Evolutionary conservation across 2,329 filamentous ascomycete species (phyloP).

Genomic region (Xylariales sp.): DNA sequence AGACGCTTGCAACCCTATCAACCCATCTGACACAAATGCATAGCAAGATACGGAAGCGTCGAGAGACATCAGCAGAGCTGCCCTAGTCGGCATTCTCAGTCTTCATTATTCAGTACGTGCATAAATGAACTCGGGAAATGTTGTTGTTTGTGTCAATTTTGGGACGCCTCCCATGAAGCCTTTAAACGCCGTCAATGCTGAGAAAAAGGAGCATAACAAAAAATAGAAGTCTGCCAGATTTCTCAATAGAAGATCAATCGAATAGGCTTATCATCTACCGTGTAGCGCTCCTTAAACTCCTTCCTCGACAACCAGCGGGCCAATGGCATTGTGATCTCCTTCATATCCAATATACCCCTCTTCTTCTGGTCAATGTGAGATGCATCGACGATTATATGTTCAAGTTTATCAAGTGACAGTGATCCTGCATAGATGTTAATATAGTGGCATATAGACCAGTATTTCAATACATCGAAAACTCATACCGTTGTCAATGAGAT

Average conservation of each 20-base stretch:
- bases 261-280: conserved; percentile 51
- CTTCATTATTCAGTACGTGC: too few species aligned
- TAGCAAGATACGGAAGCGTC: too few species aligned
- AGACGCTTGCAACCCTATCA: too few species aligned
- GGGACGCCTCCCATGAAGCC: too few species aligned
- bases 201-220: too few species aligned
- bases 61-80: too few species aligned
- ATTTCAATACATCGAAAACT: background rate
- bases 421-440: conserved; percentile 44
- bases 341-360: conserved; percentile 90
- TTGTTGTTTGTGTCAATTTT: too few species aligned
- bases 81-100: too few species aligned
- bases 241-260: conserved; percentile 63
- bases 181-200: too few species aligned
- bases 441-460: background rate
- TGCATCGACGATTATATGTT: conserved; percentile 82
- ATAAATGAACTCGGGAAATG: too few species aligned
- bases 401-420: conserved; percentile 65
- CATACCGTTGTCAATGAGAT: conserved; percentile 76
- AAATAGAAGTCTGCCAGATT: background rate
- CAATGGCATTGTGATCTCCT: conserved; percentile 80
- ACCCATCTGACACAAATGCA: too few species aligned
- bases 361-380: conserved; percentile 95
- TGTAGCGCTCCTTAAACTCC: conserved; percentile 69
- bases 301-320: conserved; percentile 67